phyloP scores from a whole-genome alignment of 2,329 filamentous ascomycete species.

The Passalora sequoiae region DNA sequence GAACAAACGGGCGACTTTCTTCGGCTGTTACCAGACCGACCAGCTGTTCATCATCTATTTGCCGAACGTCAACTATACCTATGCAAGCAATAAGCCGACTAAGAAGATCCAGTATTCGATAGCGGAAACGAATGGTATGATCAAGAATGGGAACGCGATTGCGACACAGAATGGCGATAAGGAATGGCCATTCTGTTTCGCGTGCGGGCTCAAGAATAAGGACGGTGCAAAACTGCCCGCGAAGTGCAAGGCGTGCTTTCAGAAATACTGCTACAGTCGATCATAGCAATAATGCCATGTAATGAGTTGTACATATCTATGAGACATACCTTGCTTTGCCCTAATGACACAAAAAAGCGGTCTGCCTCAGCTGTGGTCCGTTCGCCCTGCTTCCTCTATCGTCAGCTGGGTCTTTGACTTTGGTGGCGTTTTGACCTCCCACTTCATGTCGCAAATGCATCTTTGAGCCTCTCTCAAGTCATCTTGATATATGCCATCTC shows the following conservation, averaged over 20 bases:
- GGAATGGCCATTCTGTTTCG: constrained; percentile 40
- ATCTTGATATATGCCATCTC: not conserved
- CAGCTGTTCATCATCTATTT: constrained; percentile 41
- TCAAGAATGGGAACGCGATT: constrained; percentile 39
- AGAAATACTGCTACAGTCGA: constrained; percentile 35
- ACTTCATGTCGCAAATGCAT: too few species aligned
- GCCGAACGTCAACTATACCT: constrained; percentile 41
- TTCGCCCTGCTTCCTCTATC: too few species aligned
- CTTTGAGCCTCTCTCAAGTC: too few species aligned
- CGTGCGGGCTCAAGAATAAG: constrained; percentile 40
- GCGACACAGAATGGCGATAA: constrained; percentile 36
- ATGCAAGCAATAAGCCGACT: constrained; percentile 32
- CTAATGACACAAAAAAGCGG: too few species aligned
- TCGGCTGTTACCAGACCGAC: constrained; percentile 50
- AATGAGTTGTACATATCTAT: too few species aligned
- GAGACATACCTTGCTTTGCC: too few species aligned
- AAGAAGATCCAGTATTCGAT: constrained; percentile 36
- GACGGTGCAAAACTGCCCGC: constrained; percentile 31
- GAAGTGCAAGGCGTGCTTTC: constrained; percentile 39
- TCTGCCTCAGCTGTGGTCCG: too few species aligned
- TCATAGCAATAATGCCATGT: too few species aligned
- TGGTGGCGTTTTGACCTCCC: too few species aligned
- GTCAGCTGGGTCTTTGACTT: too few species aligned
- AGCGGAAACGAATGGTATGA: constrained; percentile 36
- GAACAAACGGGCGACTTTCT: constrained; percentile 58